Evolutionary conservation across 495 filamentous ascomycete genomes (phyloP).

Genomic region (Apodospora peruviana): DNA sequence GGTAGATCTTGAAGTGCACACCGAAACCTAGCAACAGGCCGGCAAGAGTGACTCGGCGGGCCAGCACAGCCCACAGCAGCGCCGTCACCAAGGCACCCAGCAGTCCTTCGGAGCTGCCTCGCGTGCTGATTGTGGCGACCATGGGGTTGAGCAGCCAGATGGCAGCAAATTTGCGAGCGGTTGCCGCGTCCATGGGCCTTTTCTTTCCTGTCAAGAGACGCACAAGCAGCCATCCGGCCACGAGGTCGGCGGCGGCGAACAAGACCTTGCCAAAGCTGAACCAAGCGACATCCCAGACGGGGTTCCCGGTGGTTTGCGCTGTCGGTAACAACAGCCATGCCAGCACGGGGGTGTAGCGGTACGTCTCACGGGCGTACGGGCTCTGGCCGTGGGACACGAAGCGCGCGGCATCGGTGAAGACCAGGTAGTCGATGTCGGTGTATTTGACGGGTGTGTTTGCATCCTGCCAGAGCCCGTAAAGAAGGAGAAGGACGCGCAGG

Average conservation of each 20-base stretch:
- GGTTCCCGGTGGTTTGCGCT: constrained; percentile 41
- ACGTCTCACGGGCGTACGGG: constrained; percentile 86
- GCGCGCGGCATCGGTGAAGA: constrained; percentile 95
- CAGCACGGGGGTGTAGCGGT: constrained; percentile 90
- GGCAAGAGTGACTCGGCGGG: constrained; percentile 53
- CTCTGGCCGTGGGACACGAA: constrained; percentile 57
- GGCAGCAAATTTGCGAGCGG: constrained; percentile 65
- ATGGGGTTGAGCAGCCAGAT: constrained; percentile 97
- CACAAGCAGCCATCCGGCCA: constrained; percentile 79
- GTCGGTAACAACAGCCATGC: constrained; percentile 89
- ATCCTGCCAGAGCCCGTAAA: constrained; percentile 91
- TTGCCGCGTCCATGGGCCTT: constrained; percentile 22
- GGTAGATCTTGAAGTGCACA: constrained; percentile 98
- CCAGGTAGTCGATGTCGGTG: constrained; percentile 97
- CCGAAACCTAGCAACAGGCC: constrained; percentile 73
- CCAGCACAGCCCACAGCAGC: constrained; percentile 73
- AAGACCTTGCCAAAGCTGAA: constrained; percentile 87
- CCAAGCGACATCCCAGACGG: constrained; percentile 38
- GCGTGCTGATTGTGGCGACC: constrained; percentile 92
- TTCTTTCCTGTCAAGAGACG: constrained; percentile 18
- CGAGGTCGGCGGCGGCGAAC: constrained; percentile 75
- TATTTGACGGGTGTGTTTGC: constrained; percentile 86
- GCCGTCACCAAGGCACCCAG: constrained; percentile 76
- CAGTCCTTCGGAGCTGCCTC: constrained; percentile 89
- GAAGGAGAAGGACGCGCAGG: constrained; percentile 63